phyloP scores from a whole-genome alignment of 2,329 filamentous ascomycete genomes.

The Fusarium subtropicale region DNA sequence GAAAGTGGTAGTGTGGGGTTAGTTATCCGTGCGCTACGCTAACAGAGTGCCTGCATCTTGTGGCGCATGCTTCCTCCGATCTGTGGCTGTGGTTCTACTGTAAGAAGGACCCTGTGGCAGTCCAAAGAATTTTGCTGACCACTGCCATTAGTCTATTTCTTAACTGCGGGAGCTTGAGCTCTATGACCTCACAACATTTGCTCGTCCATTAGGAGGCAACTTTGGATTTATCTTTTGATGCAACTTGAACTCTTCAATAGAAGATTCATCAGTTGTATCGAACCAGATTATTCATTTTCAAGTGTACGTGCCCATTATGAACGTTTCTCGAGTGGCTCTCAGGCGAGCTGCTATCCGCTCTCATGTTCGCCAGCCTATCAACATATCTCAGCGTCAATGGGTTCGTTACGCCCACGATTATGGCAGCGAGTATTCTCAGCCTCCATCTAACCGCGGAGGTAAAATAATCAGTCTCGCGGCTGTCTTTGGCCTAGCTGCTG shows the following conservation, averaged over 20 bases:
- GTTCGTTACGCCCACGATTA: conserved; percentile 47
- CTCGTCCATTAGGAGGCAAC: conserved; percentile 25
- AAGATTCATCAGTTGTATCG: conserved; percentile 12
- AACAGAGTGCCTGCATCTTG: conserved; percentile 13
- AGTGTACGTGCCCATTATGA: conserved; percentile 46
- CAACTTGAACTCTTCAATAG: conserved; percentile 10
- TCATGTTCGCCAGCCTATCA: conserved; percentile 37
- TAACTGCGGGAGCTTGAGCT: conserved; percentile 32
- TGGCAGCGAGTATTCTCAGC: conserved; percentile 41
- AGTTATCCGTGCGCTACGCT: conserved; percentile 26
- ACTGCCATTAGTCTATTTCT: conserved; percentile 1
- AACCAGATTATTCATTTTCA: neutral
- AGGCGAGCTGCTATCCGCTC: conserved; percentile 46
- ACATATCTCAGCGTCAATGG: conserved; percentile 48
- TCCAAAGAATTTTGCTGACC: conserved; percentile 48
- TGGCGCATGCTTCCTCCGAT: conserved; percentile 27
- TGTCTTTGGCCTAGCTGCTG: conserved; percentile 55
- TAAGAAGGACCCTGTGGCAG: conserved; percentile 16
- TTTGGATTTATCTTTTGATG: conserved; percentile 9
- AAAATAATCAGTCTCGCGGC: conserved; percentile 49
- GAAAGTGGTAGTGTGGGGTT: conserved; percentile 20
- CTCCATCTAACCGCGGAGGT: conserved; percentile 43
- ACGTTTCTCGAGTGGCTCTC: conserved; percentile 47
- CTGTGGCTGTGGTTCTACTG: conserved; percentile 8
- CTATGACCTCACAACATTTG: conserved; percentile 47